A percentile compares a stretch with the other conserved stretches of the same genome.
phyloP scores from a whole-genome alignment of 2,329 filamentous ascomycete genomes.

The Paecilomyces sp. region DNA sequence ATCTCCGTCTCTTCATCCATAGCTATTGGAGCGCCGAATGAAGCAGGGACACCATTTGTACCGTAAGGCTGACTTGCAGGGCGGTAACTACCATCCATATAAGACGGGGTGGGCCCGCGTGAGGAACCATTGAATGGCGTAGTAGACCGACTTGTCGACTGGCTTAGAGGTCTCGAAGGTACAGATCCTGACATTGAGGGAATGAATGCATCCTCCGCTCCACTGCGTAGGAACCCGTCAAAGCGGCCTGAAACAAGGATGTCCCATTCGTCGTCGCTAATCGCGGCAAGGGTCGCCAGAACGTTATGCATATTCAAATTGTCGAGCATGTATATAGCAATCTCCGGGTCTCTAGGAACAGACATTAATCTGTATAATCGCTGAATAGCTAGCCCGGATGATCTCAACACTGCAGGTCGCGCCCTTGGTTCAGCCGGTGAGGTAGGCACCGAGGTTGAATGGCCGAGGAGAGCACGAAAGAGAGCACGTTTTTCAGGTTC shows the following conservation, averaged over 20 bases:
- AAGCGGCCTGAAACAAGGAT: slow-evolving; percentile 90
- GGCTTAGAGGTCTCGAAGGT: slow-evolving; percentile 32
- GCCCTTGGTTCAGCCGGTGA: slow-evolving; percentile 49
- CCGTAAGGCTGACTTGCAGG: slow-evolving; percentile 33
- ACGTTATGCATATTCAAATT: slow-evolving; percentile 78
- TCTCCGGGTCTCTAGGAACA: slow-evolving; percentile 75
- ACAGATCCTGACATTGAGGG: slow-evolving; percentile 14
- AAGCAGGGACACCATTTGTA: slow-evolving; percentile 47
- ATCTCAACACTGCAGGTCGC: slow-evolving; percentile 66
- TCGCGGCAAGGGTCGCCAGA: slow-evolving; percentile 77
- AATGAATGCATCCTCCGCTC: slow-evolving; percentile 56
- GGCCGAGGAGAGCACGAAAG: slow-evolving; percentile 73
- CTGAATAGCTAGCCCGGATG: slow-evolving; percentile 71
- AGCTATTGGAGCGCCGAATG: slow-evolving; percentile 68
- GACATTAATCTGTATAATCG: slow-evolving; percentile 70
- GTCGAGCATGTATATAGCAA: slow-evolving; percentile 76
- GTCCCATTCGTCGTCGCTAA: slow-evolving; percentile 92
- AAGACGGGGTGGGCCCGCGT: slow-evolving; percentile 25
- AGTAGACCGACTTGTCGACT: slow-evolving; percentile 25
- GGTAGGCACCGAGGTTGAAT: slow-evolving; percentile 30
- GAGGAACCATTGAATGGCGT: slow-evolving; percentile 20
- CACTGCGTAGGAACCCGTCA: slow-evolving; percentile 91
- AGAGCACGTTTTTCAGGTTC: slow-evolving; percentile 66
- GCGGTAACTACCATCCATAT: slow-evolving; percentile 36
- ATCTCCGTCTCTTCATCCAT: slow-evolving; percentile 94